These are phyloP conservation scores for Bolboschoenoplectus hybrid DNA, from an alignment of 202 grass and related monocot species.

Conservation along the genomic window DNA sequence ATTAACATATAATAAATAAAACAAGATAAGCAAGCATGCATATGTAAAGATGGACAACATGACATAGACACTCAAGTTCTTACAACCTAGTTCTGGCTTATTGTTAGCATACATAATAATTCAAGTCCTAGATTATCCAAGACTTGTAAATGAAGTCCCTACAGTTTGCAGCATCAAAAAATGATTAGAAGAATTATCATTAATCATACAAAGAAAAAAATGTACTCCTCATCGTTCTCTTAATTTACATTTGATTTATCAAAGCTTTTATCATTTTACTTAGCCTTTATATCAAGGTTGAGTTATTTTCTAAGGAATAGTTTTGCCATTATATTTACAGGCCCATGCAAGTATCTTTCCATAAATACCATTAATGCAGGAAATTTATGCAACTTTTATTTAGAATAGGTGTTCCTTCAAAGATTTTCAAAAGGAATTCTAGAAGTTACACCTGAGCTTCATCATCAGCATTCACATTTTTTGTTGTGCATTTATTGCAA, in stretches of 20 bases:
- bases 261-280: neutral
- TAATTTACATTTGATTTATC: neutral
- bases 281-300: neutral
- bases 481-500: conserved; percentile 59
- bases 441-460: conserved; percentile 27
- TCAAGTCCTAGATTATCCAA: conserved; percentile 50
- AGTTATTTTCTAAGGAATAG: neutral
- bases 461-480: conserved; percentile 24
- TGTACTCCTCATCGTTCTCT: conserved; percentile 1
- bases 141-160: conserved; percentile 41
- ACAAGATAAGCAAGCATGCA: conserved; percentile 38
- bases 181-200: neutral
- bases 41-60: conserved; percentile 4
- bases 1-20: conserved; percentile 35
- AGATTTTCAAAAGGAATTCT: neutral
- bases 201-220: neutral
- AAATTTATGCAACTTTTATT: neutral
- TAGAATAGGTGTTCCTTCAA: neutral
- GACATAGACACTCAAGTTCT: conserved; percentile 32
- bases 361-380: conserved; percentile 11
- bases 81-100: neutral
- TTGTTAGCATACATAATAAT: conserved; percentile 5
- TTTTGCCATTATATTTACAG: neutral
- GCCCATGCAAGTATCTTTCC: neutral
- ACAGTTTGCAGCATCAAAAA: neutral